Evolutionary conservation across 495 filamentous ascomycete species (phyloP).

Genomic region (Bathelium albidoporum): DNA sequence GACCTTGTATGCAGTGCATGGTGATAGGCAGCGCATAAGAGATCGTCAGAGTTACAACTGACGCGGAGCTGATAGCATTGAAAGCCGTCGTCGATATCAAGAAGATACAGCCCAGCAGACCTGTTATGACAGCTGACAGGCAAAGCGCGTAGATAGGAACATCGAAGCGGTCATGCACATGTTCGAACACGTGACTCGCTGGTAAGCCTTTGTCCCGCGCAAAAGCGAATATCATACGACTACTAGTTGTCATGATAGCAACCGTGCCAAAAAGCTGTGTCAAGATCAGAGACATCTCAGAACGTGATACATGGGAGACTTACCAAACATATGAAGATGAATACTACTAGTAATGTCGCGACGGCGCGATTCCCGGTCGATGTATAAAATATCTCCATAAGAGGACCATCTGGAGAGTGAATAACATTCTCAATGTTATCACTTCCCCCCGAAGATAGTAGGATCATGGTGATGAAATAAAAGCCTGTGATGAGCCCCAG

Average conservation of each 20-base stretch:
- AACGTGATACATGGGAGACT: too few species aligned
- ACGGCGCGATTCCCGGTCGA: neutral
- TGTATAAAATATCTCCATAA: neutral
- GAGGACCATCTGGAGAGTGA: neutral
- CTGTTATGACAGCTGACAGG: neutral
- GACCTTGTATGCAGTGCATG: neutral
- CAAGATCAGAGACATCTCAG: too few species aligned
- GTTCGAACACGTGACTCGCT: neutral
- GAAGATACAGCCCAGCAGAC: neutral
- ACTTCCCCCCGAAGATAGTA: neutral
- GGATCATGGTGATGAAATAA: neutral
- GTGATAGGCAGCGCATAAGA: neutral
- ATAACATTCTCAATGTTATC: neutral
- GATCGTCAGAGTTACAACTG: neutral
- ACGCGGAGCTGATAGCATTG: neutral
- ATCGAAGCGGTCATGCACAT: neutral
- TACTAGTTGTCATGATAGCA: neutral
- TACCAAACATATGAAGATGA: neutral
- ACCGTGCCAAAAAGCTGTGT: neutral
- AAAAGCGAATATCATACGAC: conserved; percentile 15
- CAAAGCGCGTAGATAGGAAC: neutral
- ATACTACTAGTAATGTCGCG: neutral
- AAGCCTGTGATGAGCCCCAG: neutral
- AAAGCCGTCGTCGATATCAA: neutral
- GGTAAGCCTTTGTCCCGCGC: conserved; percentile 15